Conservation (phyloP, 495 filamentous ascomycete species). For the Eremomyces bilateralis region DNA sequence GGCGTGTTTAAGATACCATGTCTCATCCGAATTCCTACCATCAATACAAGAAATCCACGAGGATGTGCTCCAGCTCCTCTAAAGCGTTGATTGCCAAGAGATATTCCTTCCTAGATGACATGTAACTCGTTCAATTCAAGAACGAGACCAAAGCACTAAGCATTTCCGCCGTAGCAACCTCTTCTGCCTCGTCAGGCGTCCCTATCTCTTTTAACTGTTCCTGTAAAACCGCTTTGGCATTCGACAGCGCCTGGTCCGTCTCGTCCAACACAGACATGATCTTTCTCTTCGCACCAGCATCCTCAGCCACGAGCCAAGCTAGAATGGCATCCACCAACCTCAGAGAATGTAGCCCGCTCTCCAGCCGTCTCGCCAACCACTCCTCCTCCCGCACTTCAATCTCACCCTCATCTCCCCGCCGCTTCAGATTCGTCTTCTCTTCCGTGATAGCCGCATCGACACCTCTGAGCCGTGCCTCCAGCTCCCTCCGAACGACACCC, state of each 20-base stretch:
- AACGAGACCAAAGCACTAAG: conserved; percentile 34
- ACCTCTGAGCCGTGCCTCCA: conserved; percentile 35
- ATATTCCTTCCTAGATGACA: too few relatives aligned
- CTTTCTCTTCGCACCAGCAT: conserved; percentile 50
- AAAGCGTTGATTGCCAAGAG: too few relatives aligned
- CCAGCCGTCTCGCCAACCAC: conserved; percentile 65
- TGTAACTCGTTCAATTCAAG: conserved; percentile 7
- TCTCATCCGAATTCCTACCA: too few relatives aligned
- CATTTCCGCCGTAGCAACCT: conserved; percentile 38
- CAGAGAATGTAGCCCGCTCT: conserved; percentile 68
- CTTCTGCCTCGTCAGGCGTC: conserved; percentile 32
- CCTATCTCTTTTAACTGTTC: conserved; percentile 45
- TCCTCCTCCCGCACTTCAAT: conserved; percentile 48
- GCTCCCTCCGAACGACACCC: conserved; percentile 48
- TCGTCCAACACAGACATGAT: conserved; percentile 42
- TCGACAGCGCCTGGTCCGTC: conserved; percentile 37
- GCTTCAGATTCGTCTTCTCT: conserved; percentile 24
- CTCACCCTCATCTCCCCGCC: conserved; percentile 29
- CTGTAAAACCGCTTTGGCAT: conserved; percentile 45
- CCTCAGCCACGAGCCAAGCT: conserved; percentile 86
- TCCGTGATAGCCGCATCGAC: conserved; percentile 46
- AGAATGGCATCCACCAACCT: conserved; percentile 76
- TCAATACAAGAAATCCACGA: too few relatives aligned
- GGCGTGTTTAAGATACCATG: too few relatives aligned
- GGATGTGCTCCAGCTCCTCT: too few relatives aligned